Percentiles rank a stretch among this genome's conserved stretches.
Conservation (phyloP, 169 alveolate species). For the Babesia ovata region DNA sequence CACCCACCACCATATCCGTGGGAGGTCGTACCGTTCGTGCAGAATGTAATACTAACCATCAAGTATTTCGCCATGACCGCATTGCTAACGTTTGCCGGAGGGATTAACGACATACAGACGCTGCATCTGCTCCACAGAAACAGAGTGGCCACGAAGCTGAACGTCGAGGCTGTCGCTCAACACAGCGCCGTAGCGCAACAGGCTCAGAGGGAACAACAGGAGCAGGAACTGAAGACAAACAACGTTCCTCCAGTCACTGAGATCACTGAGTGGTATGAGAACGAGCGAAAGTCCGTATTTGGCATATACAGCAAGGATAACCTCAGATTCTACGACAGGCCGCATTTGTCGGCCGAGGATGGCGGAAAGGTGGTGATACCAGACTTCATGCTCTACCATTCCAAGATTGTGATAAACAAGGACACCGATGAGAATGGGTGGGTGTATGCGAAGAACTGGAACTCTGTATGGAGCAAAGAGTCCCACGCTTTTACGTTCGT, state of each 20-base stretch:
- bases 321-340: conserved; percentile 54
- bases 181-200: background rate
- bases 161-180: conserved; percentile 23
- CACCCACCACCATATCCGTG: conserved; percentile 61
- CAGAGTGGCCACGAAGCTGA: conserved; percentile 43
- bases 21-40: conserved; percentile 39
- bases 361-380: conserved; percentile 37
- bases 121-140: conserved; percentile 64
- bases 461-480: conserved; percentile 37
- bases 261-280: conserved; percentile 51
- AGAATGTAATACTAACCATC: conserved; percentile 47
- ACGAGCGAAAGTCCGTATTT: conserved; percentile 59
- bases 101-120: conserved; percentile 41
- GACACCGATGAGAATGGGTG: conserved; percentile 67
- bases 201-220: background rate
- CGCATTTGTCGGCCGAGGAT: conserved; percentile 48
- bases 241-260: background rate
- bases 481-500: conserved; percentile 56
- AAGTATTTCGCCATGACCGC: conserved; percentile 32
- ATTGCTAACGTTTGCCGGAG: conserved; percentile 57
- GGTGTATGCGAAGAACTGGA: conserved; percentile 63
- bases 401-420: conserved; percentile 24
- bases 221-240: background rate
- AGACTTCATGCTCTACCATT: conserved; percentile 8
- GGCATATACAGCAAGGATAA: conserved; percentile 47